A percentile compares a stretch with the other conserved stretches of the same genome.
Evolutionary conservation across 2,329 filamentous ascomycete genomes (phyloP).

Genomic region (Blumeria hordei): DNA sequence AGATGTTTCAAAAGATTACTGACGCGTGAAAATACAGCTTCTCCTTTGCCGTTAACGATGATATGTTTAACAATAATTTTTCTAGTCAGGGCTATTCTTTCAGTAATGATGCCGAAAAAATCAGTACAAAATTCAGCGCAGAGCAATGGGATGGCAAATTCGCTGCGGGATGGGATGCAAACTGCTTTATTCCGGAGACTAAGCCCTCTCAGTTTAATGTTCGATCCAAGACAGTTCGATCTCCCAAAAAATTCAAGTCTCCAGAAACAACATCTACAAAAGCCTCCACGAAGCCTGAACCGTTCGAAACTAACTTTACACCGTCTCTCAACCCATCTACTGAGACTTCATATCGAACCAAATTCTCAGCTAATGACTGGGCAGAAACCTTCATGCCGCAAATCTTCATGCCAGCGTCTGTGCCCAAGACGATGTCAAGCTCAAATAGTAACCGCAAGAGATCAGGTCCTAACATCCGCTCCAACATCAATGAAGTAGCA

Average conservation of each 20-base stretch:
- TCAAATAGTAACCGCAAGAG: not conserved
- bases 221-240: constrained; percentile 9
- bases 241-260: constrained; percentile 12
- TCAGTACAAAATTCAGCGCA: constrained; percentile 34
- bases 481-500: constrained; percentile 4
- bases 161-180: constrained; percentile 11
- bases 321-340: not conserved
- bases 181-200: constrained; percentile 9
- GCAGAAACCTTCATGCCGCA: constrained; percentile 12
- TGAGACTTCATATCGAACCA: constrained; percentile 12
- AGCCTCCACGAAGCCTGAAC: constrained; percentile 4
- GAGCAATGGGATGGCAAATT: constrained; percentile 20
- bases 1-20: not conserved
- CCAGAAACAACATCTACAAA: not conserved
- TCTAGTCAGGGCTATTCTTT: constrained; percentile 19
- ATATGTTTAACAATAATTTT: constrained; percentile 17
- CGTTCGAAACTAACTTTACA: constrained; percentile 4
- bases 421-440: not conserved
- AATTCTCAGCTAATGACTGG: constrained; percentile 14
- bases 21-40: constrained; percentile 23
- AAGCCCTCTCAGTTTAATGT: constrained; percentile 10
- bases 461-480: constrained; percentile 1
- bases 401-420: constrained; percentile 11
- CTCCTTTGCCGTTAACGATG: constrained; percentile 21
- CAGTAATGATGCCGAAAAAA: constrained; percentile 30